Base-by-base conservation (phyloP, 768 basidiomycete species). In the Pleurotus sapidus region DNA sequence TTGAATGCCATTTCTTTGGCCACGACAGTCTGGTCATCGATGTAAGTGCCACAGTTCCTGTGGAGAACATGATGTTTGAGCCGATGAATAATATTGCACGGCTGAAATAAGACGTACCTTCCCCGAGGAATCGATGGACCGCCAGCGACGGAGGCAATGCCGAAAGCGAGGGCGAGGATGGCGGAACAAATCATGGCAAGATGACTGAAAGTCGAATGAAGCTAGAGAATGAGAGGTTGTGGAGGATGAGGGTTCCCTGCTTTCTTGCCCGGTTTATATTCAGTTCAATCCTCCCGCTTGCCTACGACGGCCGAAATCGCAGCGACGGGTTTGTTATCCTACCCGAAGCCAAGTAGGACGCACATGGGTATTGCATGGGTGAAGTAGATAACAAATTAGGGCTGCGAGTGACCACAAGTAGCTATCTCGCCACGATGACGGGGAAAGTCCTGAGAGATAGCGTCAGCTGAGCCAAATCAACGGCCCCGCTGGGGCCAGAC, bases 1-100 rank as follows among this genome's bases (percentile, higher is more conserved):
- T 63, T 57, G 64, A 80, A 81, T 64, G 77, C 72, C 54, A 69
- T 69, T 68, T 81, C 78, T 40, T 69, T 66, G 2, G 63, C 64
- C 37, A 63, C 63, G 47, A 78, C 57, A 53, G 73, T 58, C n/a
- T 69, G 73, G 45, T 71, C 72, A 50, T 68, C 71, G 60, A 75
- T 69, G 55, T 58, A 60, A 6, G 70, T 74, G 49, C 77, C 79
- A 59, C 80, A 81, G 15, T 57, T 57, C 62, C 75, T 76, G 47
- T 25, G 30, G 8, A 34, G 30, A 34, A 9, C 30, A 34, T 34
- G 30, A 34, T 34, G 30, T 34, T 34, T 34, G 9, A 34, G 30
- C 30, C 30, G 30, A 34, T 34, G 30, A 3, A 34, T 9, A 11
- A 34, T 34, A 34, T 34, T 34, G 30, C 11, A 34, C 30, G 30